Percentiles rank a stretch among this genome's conserved stretches.
Conservation (phyloP, 116 monocot species). For the Posidonia oceanica region DNA sequence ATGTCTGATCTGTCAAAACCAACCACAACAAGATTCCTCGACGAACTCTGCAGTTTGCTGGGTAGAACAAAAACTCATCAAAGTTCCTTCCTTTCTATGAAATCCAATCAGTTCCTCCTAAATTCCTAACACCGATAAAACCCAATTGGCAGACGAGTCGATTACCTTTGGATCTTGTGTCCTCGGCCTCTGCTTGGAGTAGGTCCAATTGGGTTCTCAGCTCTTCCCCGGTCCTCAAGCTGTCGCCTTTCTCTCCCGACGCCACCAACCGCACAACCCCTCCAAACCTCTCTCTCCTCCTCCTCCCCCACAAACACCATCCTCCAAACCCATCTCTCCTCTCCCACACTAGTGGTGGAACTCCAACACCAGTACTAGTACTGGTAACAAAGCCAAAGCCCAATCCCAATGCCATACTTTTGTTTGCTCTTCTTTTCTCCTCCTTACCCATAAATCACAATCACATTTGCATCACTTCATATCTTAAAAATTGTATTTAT, state of each 20-base stretch:
- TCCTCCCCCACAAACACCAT: not conserved
- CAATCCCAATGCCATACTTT: too few relatives aligned
- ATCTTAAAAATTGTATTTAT: too few relatives aligned
- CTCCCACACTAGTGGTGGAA: too few relatives aligned
- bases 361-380: too few relatives aligned
- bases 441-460: too few relatives aligned
- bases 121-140: not conserved
- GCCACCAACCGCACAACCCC: not conserved
- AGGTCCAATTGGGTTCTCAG: slow-evolving; percentile 12
- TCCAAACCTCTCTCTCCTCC: not conserved
- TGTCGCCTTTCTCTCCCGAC: not conserved
- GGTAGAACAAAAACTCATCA: not conserved
- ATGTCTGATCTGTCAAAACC: not conserved
- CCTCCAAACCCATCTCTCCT: not conserved
- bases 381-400: too few relatives aligned
- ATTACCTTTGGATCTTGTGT: slow-evolving; percentile 16
- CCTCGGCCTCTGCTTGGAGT: slow-evolving; percentile 18
- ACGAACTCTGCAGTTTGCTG: not conserved
- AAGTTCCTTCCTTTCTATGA: not conserved
- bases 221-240: slow-evolving; percentile 1
- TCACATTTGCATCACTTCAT: too few relatives aligned
- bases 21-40: not conserved
- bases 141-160: not conserved
- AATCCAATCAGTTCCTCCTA: not conserved
- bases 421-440: too few relatives aligned